Evolutionary conservation across 768 basidiomycete species (phyloP), one percentile per base, ranked within the genome.

Genomic region (Phlegmacium glaucopus): DNA sequence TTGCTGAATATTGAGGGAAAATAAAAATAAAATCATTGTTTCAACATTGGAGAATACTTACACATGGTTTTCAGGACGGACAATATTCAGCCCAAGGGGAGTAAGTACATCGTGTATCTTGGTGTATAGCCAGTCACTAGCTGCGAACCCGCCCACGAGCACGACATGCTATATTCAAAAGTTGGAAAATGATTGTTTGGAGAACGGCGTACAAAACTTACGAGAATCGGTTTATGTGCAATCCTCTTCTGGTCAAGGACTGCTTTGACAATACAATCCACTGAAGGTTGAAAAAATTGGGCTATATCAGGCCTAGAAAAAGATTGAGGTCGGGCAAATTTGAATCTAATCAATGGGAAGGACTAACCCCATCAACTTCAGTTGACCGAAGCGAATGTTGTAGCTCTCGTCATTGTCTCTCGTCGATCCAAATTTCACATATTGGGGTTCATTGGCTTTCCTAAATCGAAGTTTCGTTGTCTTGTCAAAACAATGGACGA

Each of bases 91-190:
- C n/a, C 71, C 69, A 0, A 67, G 55, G 1, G 63, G 52, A 4
- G 64, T 63, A 9, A 82, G 61, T 4, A 63, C 55, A 42, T 56
- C 61, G 34, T 70, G 70, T 2, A 82, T 68, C 40, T 66, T 64
- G 2, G 62, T 58, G 53, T 70, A 77, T n/a, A 83, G 56, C 69
- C 75, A 82, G 42, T 80, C 75, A 47, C 74, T 81, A 1, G 78
- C 77, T 11, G 77, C 74, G 56, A 82, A 82, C 0, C 80, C 80
- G 17, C 81, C 81, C 3, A 83, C 79, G 1, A 83, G 70, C 27
- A 76, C 66, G 18, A 75, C 67, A 18, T 68, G 65, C 74, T 75
- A 34, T 2, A 6, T 34, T 29, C 45, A 27, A 3, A 30, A 42
- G 17, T 38, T 9, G 36, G 13, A 26, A 5, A 29, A 12, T 25